Base-by-base conservation (phyloP, 306 rosid genomes). In the Lathyrus tuberosus region DNA sequence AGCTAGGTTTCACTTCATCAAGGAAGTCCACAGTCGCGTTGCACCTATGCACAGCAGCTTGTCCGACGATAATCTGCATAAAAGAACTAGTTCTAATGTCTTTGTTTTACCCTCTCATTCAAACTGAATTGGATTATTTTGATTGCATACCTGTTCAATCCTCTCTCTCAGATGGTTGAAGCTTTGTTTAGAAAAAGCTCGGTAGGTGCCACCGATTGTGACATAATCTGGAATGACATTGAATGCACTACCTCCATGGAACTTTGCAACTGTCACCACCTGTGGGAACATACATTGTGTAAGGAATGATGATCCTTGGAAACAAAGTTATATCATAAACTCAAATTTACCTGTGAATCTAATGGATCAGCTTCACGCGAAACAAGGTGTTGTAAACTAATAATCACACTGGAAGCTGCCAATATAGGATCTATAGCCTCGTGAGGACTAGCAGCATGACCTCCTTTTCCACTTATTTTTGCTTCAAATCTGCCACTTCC, bases 171-270 rank as follows among this genome's bases (percentile, higher is more conserved):
- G 86, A 59, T 82, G 85, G 59, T 59, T 2, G n/a, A 91, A 67
- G 72, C 81, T 84, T 66, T 84, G 74, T 72, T 60, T 77, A 31
- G 87, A 77, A 73, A 94, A 84, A 61, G 89, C 89, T 48, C 92
- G 86, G 82, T 88, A 88, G 56, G 99, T 89, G 75, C 99, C 99
- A 22, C 95, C 96, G 61, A 94, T 83, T 11, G 85, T 81, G 67
- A 94, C 95, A 68, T 86, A 86, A 80, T 94, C 97, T 26, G 99
- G 97, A 80, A 94, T 94, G 46, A 94, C 91, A 73, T 94, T 94
- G 77, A 87, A 86, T 22, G 99, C 96, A 41, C 82, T 91, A 72
- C 91, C 99, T 79, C 99, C 96, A 71, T 87, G 83, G 78, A 91
- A 84, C 76, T 77, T 89, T 17, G 84, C 86, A 9, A 91, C 85